Percentiles rank a stretch among this genome's conserved stretches.
Evolutionary conservation across 768 basidiomycete genomes (phyloP).

Genomic region (Phylloporus arenicola): DNA sequence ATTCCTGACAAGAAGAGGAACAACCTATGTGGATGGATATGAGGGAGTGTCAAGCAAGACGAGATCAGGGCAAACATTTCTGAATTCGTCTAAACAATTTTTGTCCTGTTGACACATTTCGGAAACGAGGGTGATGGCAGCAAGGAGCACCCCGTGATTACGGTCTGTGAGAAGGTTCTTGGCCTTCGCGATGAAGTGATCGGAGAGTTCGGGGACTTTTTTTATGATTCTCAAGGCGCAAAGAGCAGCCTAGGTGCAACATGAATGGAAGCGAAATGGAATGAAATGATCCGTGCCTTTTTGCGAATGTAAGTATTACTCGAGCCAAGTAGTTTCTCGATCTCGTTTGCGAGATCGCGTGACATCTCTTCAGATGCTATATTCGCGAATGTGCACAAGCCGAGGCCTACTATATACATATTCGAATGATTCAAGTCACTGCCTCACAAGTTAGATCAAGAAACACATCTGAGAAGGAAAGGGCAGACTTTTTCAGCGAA

Average conservation of each 20-base stretch:
- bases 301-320: constrained; percentile 99
- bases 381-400: constrained; percentile 96
- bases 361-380: constrained; percentile 99
- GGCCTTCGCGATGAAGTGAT: constrained; percentile 85
- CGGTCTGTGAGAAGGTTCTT: constrained; percentile 91
- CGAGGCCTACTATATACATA: constrained; percentile 97
- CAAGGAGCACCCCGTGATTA: constrained; percentile 92
- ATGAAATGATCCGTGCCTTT: constrained; percentile 53
- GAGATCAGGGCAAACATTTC: constrained; percentile 57
- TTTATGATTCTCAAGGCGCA: constrained; percentile 93
- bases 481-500: constrained; percentile 86
- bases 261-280: neutral
- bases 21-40: constrained; percentile 51
- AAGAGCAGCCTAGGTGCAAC: constrained; percentile 67
- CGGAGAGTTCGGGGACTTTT: constrained; percentile 92
- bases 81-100: constrained; percentile 73
- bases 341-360: constrained; percentile 93
- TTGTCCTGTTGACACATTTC: constrained; percentile 89
- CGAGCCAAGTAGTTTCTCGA: constrained; percentile 94
- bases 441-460: constrained; percentile 8
- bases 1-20: constrained; percentile 89
- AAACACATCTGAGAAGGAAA: neutral
- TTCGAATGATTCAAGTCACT: constrained; percentile 99
- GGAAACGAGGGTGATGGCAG: constrained; percentile 90
- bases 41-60: constrained; percentile 3